These are phyloP conservation scores for Letharia lupina DNA, from an alignment of 495 filamentous ascomycete genomes.

Conservation along the genomic window DNA sequence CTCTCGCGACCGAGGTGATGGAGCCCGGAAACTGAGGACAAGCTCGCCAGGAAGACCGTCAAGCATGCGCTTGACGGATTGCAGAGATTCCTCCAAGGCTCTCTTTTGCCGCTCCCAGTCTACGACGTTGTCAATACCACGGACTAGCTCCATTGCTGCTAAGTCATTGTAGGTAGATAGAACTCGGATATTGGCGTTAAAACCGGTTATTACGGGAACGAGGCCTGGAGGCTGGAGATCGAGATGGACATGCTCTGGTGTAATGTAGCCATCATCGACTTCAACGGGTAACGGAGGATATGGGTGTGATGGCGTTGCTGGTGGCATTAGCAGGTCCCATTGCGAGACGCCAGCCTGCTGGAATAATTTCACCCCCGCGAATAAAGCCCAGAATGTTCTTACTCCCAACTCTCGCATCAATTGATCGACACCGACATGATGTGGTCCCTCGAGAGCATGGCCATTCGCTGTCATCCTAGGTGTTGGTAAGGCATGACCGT, in stretches of 20 bases:
- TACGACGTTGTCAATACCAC: constrained; percentile 59
- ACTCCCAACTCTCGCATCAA: constrained; percentile 70
- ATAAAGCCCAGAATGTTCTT: constrained; percentile 69
- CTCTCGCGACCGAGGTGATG: constrained; percentile 7
- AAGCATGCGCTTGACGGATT: constrained; percentile 50
- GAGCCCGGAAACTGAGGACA: constrained; percentile 35
- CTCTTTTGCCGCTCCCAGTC: constrained; percentile 64
- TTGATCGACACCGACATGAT: constrained; percentile 44
- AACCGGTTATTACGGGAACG: constrained; percentile 59
- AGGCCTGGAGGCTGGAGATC: constrained; percentile 48
- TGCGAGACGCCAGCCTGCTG: constrained; percentile 62
- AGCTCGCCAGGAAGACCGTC: constrained; percentile 54
- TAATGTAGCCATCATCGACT: constrained; percentile 71
- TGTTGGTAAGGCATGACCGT: constrained; percentile 9
- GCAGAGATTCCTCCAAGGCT: constrained; percentile 53
- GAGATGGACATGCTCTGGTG: constrained; percentile 47
- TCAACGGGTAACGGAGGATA: constrained; percentile 76
- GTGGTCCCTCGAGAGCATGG: constrained; percentile 15
- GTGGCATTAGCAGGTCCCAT: constrained; percentile 56
- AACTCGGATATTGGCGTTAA: constrained; percentile 66
- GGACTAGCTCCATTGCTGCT: constrained; percentile 61
- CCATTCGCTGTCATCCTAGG: constrained; percentile 15
- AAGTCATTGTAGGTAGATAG: constrained; percentile 62
- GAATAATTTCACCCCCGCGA: constrained; percentile 53
- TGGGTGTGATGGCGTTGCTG: constrained; percentile 60